Evolutionary conservation across 768 basidiomycete species (phyloP), one percentile per base, ranked within the genome.

Genomic region (Cystobasidium ongulense): DNA sequence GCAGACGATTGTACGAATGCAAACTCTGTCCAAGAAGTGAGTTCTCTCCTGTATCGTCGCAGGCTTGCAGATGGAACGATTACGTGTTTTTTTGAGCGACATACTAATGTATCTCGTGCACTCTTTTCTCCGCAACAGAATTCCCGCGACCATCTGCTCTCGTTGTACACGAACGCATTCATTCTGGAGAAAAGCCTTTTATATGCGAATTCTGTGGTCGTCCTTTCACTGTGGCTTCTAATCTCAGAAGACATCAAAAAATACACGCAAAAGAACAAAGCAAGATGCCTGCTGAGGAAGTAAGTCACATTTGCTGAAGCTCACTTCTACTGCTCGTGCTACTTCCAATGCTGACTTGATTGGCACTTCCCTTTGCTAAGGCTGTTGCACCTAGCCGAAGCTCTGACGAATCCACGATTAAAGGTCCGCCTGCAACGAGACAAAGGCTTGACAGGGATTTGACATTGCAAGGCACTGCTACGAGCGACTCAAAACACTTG

Each of bases 101-200:
- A 25, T 31, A 38, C 10, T 3, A 5, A 8, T 11, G 41, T 15
- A n/a, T 31, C 57, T 59, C 15, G 27, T 25, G 57, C 11, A 13
- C 18, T 27, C 18, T 59, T 59, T 15, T 36, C 63, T 64, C 3
- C 7, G 13, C 25, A 17, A 36, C 65, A 71, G 68, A 59, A 57
- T 71, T 71, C 54, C 68, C 68, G 38, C 7, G 68, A 57, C 68
- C 68, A 1, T 71, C 68, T 35, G 68, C 68, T 57, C 54, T 71
- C 3, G 31, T 38, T 8, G 68, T 71, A 11, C 68, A 71, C 54
- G 68, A 71, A 53, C 68, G 68, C 15, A 71, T 71, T 23, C 68
- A 71, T 43, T 57, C 68, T 8, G 68, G 68, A 23, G 68, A 71
- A 33, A 71, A 71, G 31, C 68, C 68, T 29, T 71, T 71, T 33